phyloP scores from a whole-genome alignment of 2,329 filamentous ascomycete genomes.

The Lachnellula suecica region DNA sequence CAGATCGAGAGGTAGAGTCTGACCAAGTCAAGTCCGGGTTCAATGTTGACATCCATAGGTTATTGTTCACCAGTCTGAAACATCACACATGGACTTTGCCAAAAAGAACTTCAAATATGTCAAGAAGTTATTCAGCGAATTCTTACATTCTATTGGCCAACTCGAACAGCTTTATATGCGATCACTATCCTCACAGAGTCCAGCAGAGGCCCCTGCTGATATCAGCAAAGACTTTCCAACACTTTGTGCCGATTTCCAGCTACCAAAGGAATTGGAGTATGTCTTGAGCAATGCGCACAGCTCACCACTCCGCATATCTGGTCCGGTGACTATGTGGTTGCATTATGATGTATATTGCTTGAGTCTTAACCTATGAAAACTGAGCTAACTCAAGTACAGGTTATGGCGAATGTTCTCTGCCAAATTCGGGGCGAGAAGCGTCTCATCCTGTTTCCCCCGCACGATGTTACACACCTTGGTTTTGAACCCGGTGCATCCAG shows the following conservation, averaged over 20 bases:
- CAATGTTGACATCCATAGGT: slow-evolving; percentile 47
- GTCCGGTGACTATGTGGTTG: slow-evolving; percentile 82
- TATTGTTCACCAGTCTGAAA: slow-evolving; percentile 69
- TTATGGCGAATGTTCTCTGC: slow-evolving; percentile 84
- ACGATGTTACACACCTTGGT: slow-evolving; percentile 66
- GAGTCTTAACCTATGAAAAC: neutral
- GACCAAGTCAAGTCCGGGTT: neutral
- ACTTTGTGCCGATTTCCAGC: slow-evolving; percentile 66
- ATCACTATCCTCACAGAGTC: slow-evolving; percentile 67
- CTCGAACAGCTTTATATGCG: slow-evolving; percentile 75
- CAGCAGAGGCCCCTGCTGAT: slow-evolving; percentile 68
- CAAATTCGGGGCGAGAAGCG: slow-evolving; percentile 74
- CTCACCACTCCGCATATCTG: slow-evolving; percentile 77
- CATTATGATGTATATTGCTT: slow-evolving; percentile 74
- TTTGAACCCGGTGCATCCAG: slow-evolving; percentile 79
- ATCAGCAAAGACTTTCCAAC: slow-evolving; percentile 70
- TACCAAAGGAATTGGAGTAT: slow-evolving; percentile 61
- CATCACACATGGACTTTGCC: slow-evolving; percentile 74
- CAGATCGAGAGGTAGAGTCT: slow-evolving; percentile 54
- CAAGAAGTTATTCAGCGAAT: slow-evolving; percentile 64
- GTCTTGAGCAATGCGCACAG: slow-evolving; percentile 69
- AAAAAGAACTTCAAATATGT: slow-evolving; percentile 80
- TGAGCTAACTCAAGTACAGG: slow-evolving; percentile 43
- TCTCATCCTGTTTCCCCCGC: slow-evolving; percentile 75
- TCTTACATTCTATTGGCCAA: slow-evolving; percentile 58